Conservation (phyloP, 2,329 filamentous ascomycete genomes). For the Hortaea sp. region DNA sequence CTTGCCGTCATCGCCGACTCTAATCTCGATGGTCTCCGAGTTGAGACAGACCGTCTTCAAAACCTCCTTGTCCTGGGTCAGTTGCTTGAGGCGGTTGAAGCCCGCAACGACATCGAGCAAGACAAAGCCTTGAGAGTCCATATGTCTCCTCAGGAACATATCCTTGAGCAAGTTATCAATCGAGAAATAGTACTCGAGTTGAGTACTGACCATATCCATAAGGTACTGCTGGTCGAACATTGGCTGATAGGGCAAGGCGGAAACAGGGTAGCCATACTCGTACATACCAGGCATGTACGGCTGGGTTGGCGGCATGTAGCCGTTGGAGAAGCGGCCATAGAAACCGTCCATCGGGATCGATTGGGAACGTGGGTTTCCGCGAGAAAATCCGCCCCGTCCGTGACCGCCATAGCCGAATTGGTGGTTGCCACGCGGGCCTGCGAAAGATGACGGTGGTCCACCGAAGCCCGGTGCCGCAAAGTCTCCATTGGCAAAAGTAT, state of each 20-base stretch:
- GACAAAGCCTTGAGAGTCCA: slow-evolving; percentile 94
- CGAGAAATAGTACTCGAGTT: slow-evolving; percentile 87
- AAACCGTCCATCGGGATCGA: slow-evolving; percentile 48
- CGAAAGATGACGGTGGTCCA: slow-evolving; percentile 20
- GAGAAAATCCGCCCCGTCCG: slow-evolving; percentile 32
- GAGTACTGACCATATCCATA: slow-evolving; percentile 49
- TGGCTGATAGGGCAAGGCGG: slow-evolving; percentile 46
- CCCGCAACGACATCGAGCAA: slow-evolving; percentile 64
- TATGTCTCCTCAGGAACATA: slow-evolving; percentile 73
- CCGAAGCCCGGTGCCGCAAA: slow-evolving; percentile 12
- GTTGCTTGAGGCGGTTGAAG: slow-evolving; percentile 74
- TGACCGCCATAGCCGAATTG: slow-evolving; percentile 23
- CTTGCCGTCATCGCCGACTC: slow-evolving; percentile 62
- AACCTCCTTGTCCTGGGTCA: slow-evolving; percentile 62
- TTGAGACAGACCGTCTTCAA: slow-evolving; percentile 66
- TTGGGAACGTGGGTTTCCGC: slow-evolving; percentile 48
- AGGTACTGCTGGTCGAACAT: slow-evolving; percentile 49
- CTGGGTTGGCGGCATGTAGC: slow-evolving; percentile 30
- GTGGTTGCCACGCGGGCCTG: slow-evolving; percentile 19
- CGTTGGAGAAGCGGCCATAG: slow-evolving; percentile 31
- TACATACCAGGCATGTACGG: slow-evolving; percentile 46
- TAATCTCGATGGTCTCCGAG: slow-evolving; percentile 63
- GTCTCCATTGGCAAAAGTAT: slow-evolving; percentile 16
- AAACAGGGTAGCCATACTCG: slow-evolving; percentile 22
- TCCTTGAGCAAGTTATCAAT: slow-evolving; percentile 94